Percentiles rank a stretch among this genome's conserved stretches.
Conservation (phyloP, 176 grass and related monocot species). For the Themeda triandra region DNA sequence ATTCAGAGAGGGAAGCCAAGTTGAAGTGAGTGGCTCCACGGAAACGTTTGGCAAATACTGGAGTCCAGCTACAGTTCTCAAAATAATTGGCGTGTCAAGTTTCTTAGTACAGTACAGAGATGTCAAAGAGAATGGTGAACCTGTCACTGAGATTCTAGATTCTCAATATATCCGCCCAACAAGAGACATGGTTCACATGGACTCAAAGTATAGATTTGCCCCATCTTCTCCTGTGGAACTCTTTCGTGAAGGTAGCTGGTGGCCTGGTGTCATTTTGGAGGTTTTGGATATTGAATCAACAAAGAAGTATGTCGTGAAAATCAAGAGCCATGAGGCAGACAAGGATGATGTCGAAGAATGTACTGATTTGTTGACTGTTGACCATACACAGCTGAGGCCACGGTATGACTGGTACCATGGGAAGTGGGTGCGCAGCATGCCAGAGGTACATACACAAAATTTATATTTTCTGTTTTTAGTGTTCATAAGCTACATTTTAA, state of each 20-base stretch:
- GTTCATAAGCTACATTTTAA: neutral
- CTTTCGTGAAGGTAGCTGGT: constrained; percentile 31
- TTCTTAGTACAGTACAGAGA: constrained; percentile 37
- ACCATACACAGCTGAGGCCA: constrained; percentile 28
- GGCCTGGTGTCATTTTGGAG: constrained; percentile 31
- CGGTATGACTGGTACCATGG: constrained; percentile 10
- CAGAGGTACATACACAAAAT: neutral
- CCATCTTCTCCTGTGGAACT: constrained; percentile 27
- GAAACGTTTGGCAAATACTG: constrained; percentile 19
- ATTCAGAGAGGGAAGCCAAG: constrained; percentile 21
- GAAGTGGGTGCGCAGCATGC: constrained; percentile 19
- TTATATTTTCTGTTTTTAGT: neutral
- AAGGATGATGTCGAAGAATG: constrained; percentile 16
- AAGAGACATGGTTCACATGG: neutral
- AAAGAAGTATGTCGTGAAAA: constrained; percentile 33
- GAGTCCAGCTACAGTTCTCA: constrained; percentile 41
- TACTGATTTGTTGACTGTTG: constrained; percentile 23
- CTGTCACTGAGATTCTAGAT: constrained; percentile 32
- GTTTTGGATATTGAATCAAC: neutral
- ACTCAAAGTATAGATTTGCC: constrained; percentile 36
- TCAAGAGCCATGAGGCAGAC: neutral
- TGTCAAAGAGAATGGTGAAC: neutral
- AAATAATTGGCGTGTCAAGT: constrained; percentile 24
- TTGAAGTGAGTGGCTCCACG: constrained; percentile 40
- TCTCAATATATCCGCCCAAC: constrained; percentile 36